Evolutionary conservation across 1,284 basidiomycete genomes (phyloP), one percentile per base, ranked within the genome.

Genomic region (Cryptococcus sp.): DNA sequence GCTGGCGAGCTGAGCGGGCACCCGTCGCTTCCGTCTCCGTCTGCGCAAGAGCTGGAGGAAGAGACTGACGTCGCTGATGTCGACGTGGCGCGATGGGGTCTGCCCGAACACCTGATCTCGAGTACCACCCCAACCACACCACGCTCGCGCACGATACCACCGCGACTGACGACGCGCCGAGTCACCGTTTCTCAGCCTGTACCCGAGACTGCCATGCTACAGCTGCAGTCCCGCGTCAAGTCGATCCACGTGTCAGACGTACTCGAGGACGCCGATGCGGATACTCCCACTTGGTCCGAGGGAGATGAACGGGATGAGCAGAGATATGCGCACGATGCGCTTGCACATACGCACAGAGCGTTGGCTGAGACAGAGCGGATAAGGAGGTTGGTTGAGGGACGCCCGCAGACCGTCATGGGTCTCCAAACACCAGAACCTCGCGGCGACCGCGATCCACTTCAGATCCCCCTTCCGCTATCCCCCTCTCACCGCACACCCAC

Each of bases 101-200:
- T 68, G 19, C 68, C 68, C 15, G 53, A 53, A 1, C 70, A 70
- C 52, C 61, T 70, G 31, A 40, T 66, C 22, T 53, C 64, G 2
- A 42, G 59, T 23, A 22, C 22, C 27, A 44, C 2, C 16, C 7
- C 31, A 13, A 35, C 8, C 10, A 35, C 31, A 13, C 31, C 31
- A 8, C 31, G 31, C 8, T 8, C 31, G 8, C 39, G n/a, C 39
- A 27, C n/a, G 56, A 38, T 15, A 17, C 48, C 13, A 46, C 31
- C 31, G 10, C 31, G 7, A 13, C 50, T 45, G 51, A 54, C 23
- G 13, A 31, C 22, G 16, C 40, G 51, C 53, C 56, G 48, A 47
- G 56, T 48, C n/a, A 51, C 52, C 6, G 50, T 27, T 3, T 52
- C 53, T 27, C 60, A 50, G 38, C 53, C 57, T 5, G 51, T 66